Percentiles rank a stretch among this genome's conserved stretches.
Evolutionary conservation across 2,329 filamentous ascomycete genomes (phyloP).

Genomic region (Gliomastix tumulicola): DNA sequence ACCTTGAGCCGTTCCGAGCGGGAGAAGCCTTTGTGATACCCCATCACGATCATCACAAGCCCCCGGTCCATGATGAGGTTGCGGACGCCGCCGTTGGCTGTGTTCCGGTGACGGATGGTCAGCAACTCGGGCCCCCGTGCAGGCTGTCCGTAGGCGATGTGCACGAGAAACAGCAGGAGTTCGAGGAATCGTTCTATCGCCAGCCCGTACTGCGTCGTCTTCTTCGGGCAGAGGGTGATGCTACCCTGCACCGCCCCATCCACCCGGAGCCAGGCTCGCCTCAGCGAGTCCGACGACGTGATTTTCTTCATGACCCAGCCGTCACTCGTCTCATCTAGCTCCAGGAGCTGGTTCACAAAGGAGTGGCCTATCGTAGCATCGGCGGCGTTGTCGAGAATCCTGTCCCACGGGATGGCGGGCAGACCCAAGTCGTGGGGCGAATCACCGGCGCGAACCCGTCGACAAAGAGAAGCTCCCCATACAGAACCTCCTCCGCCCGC

Average conservation of each 20-base stretch:
- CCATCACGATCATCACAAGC: conserved; percentile 1
- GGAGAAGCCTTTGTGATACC: conserved; percentile 1
- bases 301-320: background rate
- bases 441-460: background rate
- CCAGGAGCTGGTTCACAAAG: background rate
- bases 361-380: background rate
- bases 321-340: background rate
- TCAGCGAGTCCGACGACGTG: background rate
- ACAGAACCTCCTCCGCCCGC: too few species aligned
- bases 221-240: background rate
- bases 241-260: background rate
- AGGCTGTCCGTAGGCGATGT: background rate
- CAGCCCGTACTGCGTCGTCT: background rate
- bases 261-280: background rate
- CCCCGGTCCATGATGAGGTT: conserved; percentile 1
- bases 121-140: background rate
- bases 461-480: background rate
- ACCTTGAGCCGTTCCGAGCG: background rate
- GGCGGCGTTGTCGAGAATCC: background rate
- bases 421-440: background rate
- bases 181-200: background rate
- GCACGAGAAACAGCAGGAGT: background rate
- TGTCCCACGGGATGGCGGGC: background rate
- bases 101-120: background rate
- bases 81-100: background rate